phyloP scores from a whole-genome alignment of 306 rosid species.

The Medicago ruthenica region DNA sequence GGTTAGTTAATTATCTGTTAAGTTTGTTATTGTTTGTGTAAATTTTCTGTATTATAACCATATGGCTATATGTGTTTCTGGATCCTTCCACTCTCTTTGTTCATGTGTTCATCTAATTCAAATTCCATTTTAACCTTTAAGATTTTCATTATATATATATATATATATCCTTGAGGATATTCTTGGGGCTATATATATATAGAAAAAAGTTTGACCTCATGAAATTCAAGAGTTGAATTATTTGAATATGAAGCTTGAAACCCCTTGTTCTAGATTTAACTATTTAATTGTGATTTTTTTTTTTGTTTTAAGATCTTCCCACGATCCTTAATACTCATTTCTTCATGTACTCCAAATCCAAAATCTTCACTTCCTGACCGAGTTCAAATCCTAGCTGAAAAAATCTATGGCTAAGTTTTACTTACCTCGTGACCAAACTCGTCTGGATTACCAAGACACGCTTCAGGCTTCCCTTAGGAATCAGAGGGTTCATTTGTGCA shows the following conservation, averaged over 20 bases:
- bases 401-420: not conserved
- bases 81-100: not conserved
- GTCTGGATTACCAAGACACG: not conserved
- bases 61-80: conserved; percentile 10
- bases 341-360: not conserved
- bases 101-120: not conserved
- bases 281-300: not conserved
- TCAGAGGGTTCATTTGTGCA: no score
- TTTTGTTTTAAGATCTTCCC: not conserved
- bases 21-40: not conserved
- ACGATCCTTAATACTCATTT: not conserved
- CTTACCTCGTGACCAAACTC: not conserved
- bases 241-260: not conserved
- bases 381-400: not conserved
- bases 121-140: no score
- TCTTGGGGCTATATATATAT: no score
- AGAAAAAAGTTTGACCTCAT: no score
- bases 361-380: not conserved
- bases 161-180: no score
- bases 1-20: not conserved
- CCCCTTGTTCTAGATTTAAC: not conserved
- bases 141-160: no score
- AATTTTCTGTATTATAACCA: not conserved
- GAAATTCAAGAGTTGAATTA: no score
- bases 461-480: no score